Base-by-base conservation (phyloP, 1,284 basidiomycete species). In the Phlebopus sp. region DNA sequence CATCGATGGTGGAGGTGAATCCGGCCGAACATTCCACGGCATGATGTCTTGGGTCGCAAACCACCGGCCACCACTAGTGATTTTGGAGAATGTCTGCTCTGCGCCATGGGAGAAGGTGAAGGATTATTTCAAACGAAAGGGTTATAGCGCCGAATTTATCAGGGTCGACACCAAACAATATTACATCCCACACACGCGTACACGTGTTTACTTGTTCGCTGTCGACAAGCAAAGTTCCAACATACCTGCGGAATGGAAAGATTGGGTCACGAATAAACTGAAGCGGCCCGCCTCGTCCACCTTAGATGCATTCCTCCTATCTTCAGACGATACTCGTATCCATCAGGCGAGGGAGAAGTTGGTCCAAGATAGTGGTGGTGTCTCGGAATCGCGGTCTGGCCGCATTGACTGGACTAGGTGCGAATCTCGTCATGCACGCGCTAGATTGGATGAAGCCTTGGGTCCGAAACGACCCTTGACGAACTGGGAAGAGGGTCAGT, bases 131-230 rank as follows among this genome's bases (percentile, higher is more conserved):
- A 82, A 78, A 50, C 73, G 82, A 32, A 80, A 84, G 46, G 80
- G 81, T 8, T 97, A 97, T 67, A 86, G 84, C 55, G 92, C 94
- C 0, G 70, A 77, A 6, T 84, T 72, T 46, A 65, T 79, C 23
- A 77, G 89, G 9, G 82, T 97, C 44, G 95, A 97, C 61, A 97
- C 95, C 9, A 97, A 97, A 65, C 77, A 86, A 44, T 97, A 84
- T 63, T 97, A 97, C 65, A 94, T 97, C 46, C 94, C 94, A 5
- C 94, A 97, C 59, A 97, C 94, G 0, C 84, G 93, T 10, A 92
- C 86, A 2, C 86, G 93, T 45, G 91, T 89, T 5, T 97, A 96
- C 62, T 78, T 95, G 30, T 70, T 94, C 46, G 92, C 92, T 0
- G 79, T 92, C 44, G 79, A 87, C 65, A 73, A 80, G 56, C 75